These are phyloP conservation scores for Groenewaldozyma salmanticensis DNA, from an alignment of 805 yeast species.

Conservation along the genomic window DNA sequence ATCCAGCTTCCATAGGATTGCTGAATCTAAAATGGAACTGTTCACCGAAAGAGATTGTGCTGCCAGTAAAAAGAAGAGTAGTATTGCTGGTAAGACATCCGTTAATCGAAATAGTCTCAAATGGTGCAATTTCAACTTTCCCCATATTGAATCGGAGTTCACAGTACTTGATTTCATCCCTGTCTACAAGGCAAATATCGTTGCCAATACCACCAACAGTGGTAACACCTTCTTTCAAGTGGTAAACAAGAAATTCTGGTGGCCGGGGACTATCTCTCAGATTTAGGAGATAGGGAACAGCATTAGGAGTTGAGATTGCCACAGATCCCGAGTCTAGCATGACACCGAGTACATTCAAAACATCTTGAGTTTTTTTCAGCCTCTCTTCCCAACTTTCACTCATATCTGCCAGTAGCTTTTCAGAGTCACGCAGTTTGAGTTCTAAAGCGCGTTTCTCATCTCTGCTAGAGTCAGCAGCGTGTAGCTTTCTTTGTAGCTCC, in stretches of 20 bases:
- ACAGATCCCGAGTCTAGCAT: constrained; percentile 17
- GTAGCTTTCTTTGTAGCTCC: constrained; percentile 9
- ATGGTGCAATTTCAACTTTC: neutral
- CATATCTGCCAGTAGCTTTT: constrained; percentile 19
- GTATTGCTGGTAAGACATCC: neutral
- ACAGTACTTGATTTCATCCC: neutral
- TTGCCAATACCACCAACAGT: constrained; percentile 18
- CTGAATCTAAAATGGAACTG: constrained; percentile 13
- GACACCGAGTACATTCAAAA: constrained; percentile 23
- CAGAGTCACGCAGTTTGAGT: constrained; percentile 15
- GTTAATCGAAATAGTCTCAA: neutral
- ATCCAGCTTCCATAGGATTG: constrained; percentile 7
- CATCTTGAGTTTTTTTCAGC: constrained; percentile 15
- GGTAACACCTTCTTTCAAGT: constrained; percentile 19
- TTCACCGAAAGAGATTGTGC: neutral
- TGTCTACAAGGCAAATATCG: neutral
- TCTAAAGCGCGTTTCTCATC: constrained; percentile 2
- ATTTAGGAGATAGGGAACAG: constrained; percentile 21
- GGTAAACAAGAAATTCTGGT: constrained; percentile 23
- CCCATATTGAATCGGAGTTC: neutral
- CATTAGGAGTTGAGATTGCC: constrained; percentile 21
- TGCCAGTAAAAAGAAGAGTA: neutral
- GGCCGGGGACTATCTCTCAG: constrained; percentile 20
- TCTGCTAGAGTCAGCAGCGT: constrained; percentile 5
- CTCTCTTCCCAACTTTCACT: constrained; percentile 23